Percentiles rank a stretch among this genome's conserved stretches.
Conservation (phyloP, 768 basidiomycete species). For the Podaxis sp. region DNA sequence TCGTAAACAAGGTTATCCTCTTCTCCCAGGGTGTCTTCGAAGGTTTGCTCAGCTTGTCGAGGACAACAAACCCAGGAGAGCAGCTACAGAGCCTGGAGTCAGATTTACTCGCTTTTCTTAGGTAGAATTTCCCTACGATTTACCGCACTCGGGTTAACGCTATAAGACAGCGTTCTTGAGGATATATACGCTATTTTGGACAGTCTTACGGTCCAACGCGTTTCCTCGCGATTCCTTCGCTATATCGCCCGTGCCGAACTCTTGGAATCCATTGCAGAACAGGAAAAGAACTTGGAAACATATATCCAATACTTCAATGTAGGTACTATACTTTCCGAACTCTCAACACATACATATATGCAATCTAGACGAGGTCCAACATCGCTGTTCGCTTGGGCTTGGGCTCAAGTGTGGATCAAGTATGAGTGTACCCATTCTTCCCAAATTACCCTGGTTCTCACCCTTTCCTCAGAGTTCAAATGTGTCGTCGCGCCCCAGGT, state of each 20-base stretch:
- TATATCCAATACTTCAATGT: conserved; percentile 14
- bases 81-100: conserved; percentile 11
- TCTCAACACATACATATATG: neutral
- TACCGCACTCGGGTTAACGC: too few relatives aligned
- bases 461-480: conserved; percentile 19
- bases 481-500: neutral
- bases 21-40: conserved; percentile 12
- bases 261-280: neutral
- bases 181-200: conserved; percentile 1
- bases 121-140: neutral
- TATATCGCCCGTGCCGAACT: conserved; percentile 4
- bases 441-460: conserved; percentile 18
- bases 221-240: conserved; percentile 7
- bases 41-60: neutral
- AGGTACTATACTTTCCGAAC: neutral
- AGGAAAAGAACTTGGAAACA: conserved; percentile 5
- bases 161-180: conserved; percentile 12
- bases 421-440: neutral
- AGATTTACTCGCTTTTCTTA: conserved; percentile 8
- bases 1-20: conserved; percentile 9
- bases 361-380: conserved; percentile 22
- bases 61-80: neutral
- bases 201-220: neutral
- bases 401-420: neutral
- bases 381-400: conserved; percentile 20